Percentiles rank a stretch among this genome's conserved stretches.
phyloP scores from a whole-genome alignment of 2,329 filamentous ascomycete genomes.

The Verticillium albo-atrum region DNA sequence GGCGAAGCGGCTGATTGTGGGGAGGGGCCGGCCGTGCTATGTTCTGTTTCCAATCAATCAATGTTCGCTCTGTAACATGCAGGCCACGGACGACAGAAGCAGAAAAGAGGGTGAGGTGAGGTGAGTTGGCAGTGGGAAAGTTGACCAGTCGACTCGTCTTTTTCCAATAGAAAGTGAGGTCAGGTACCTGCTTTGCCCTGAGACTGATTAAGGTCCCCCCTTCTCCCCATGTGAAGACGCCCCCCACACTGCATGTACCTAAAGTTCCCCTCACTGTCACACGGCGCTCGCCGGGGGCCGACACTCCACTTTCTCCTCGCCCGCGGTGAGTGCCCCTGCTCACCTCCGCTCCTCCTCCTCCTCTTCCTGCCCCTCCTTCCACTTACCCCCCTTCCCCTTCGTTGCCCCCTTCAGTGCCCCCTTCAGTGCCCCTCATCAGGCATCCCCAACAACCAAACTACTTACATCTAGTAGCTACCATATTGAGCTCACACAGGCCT shows the following conservation, averaged over 20 bases:
- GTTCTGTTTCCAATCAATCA: background rate
- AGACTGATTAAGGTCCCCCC: background rate
- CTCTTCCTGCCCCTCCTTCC: background rate
- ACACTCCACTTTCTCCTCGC: background rate
- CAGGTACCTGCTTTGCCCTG: background rate
- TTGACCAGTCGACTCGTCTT: no score
- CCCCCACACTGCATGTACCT: background rate
- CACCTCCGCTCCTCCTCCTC: background rate
- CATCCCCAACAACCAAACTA: no score
- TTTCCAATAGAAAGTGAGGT: no score
- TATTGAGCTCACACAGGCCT: no score
- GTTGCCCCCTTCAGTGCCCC: no score
- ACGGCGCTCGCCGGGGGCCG: slow-evolving; percentile 15
- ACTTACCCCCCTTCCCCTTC: no score
- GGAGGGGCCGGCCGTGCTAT: background rate
- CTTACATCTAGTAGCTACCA: no score
- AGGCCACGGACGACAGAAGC: background rate
- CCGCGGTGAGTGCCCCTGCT: background rate
- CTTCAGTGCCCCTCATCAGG: no score
- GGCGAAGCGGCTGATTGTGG: background rate
- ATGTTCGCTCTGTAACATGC: background rate
- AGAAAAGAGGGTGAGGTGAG: background rate
- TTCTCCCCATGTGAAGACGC: background rate
- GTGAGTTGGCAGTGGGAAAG: background rate
- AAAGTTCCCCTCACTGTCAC: slow-evolving; percentile 3